Conservation (phyloP, 2,329 filamentous ascomycete genomes). For the Lecanicillium sp. region DNA sequence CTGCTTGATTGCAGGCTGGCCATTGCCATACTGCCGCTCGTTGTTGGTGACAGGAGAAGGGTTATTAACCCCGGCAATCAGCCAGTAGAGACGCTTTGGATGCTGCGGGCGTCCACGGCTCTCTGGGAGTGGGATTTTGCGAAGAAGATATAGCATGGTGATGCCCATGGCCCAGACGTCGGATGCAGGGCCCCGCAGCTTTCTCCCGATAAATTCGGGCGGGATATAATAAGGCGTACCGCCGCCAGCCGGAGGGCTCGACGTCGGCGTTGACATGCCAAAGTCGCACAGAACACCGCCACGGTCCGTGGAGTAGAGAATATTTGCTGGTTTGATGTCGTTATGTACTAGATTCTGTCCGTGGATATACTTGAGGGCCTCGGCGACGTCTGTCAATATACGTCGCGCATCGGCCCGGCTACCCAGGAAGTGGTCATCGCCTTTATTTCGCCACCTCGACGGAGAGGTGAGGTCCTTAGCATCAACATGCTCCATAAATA, state of each 20-base stretch:
- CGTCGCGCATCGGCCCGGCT: conserved; percentile 39
- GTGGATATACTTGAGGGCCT: conserved; percentile 50
- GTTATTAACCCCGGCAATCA: conserved; percentile 48
- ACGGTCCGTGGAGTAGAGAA: conserved; percentile 50
- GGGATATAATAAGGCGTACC: conserved; percentile 57
- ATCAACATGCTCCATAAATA: conserved; percentile 56
- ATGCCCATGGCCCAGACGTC: conserved; percentile 55
- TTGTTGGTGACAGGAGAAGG: conserved; percentile 14
- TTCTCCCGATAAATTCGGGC: conserved; percentile 51
- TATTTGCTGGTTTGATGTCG: conserved; percentile 56
- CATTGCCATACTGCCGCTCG: conserved; percentile 26
- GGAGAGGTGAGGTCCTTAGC: conserved; percentile 44
- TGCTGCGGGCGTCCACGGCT: conserved; percentile 38
- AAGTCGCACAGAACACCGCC: conserved; percentile 55
- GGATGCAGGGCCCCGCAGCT: conserved; percentile 44
- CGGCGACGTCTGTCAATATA: conserved; percentile 46
- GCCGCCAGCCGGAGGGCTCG: conserved; percentile 39
- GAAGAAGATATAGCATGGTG: conserved; percentile 52
- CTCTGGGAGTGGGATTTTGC: conserved; percentile 49
- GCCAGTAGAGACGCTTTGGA: conserved; percentile 47
- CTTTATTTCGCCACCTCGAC: conserved; percentile 39
- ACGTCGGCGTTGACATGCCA: conserved; percentile 43
- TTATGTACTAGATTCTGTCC: conserved; percentile 47
- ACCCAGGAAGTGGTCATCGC: conserved; percentile 43
- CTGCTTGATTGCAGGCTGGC: conserved; percentile 35